Evolutionary conservation across 2,329 filamentous ascomycete genomes (phyloP), one percentile per base, ranked within the genome.

Genomic region (Alternaria angustiovoidea): DNA sequence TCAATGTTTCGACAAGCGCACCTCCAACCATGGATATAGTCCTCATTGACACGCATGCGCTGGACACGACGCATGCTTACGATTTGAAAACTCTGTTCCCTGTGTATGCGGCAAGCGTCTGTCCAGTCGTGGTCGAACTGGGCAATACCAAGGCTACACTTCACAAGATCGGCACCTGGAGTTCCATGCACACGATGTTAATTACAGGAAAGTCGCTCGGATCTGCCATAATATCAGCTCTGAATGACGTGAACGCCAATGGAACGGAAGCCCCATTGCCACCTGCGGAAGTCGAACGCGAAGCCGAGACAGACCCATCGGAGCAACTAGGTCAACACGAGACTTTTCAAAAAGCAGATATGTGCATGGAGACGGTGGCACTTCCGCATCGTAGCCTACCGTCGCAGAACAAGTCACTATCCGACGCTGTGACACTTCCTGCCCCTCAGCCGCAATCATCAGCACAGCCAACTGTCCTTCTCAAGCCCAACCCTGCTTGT

Each of bases 1-100:
- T 26, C 7, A 36, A 57, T 28, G 5, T 36, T 34, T 54, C 38
- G 18, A 26, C 18, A 20, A 34, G 24, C 22, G 9, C 8, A 42
- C 20, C 18, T 2, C 24, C 53, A 41, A 22, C 43, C 14, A 44
- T 41, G 22, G 56, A 59, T 44, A 26, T 59, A 39, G n/a, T 57
- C n/a, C 30, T 59, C 8, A 7, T 62, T 8, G 59, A 62, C 24
- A 44, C 51, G 26, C 55, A 59, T 56, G 30, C 59, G 20, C 14
- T 62, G 24, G 18, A 26, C 4, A 28, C 34, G 5, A 41, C 16
- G 16, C 38, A 22, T 5, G 7, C 34, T 1, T 32, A 53, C 30
- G 44, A 59, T n/a, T 44, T 41, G 38, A 42, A 54, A 41, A 34
- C 20, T 0, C 20, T 54, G 8, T 41, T 62, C 12, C 41, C 54